Base-by-base conservation (phyloP, 2,329 filamentous ascomycete species). In the Hypoxylon sp. region DNA sequence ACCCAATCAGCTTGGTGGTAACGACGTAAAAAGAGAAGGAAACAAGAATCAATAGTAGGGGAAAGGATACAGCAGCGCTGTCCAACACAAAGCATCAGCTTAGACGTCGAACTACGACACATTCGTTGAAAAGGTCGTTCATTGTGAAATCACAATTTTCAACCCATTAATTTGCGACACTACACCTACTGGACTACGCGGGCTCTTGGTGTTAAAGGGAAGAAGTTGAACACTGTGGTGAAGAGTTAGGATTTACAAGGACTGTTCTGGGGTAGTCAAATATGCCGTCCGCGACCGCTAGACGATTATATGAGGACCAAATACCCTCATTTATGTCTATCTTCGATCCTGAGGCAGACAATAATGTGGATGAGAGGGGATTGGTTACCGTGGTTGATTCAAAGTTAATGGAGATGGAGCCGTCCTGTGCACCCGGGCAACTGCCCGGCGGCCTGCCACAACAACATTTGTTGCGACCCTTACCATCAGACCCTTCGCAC, bases 301-400 rank as follows among this genome's bases (percentile, higher is more conserved):
- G 87, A 73, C 85, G 87, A 78, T 78, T 89, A 74, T 90, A 88
- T 78, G 87, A 90, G 82, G 88, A 90, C 76, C 88, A 90, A 79
- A 90, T 93, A 84, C 90, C 90, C 77, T 89, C 90, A 21, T 91
- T 93, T 75, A 92, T 91, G 90, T 90, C 90, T 63, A 90, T 93
- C 62, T 92, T 91, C 82, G 89, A 90, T 77, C 84, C 90, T 72
- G 88, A 91, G 75, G 80, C 81, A 72, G 85, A 85, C 71, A 83
- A 85, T 72, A 83, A 80, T 63, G 86, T 86, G 77, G 84, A 83
- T 63, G 85, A 86, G 51, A 82, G 82, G 56, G 84, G 84, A 63
- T 80, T 85, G 10, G 84, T 88, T 45, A 86, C 86, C 4, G 78
- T 88, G 41, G 81, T 88, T 59, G 82, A 88, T 70, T 80, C 83